A percentile compares a stretch with the other conserved stretches of the same genome.
Evolutionary conservation across 1,284 basidiomycete species (phyloP).

Genomic region (Mycosarcoma maydis): DNA sequence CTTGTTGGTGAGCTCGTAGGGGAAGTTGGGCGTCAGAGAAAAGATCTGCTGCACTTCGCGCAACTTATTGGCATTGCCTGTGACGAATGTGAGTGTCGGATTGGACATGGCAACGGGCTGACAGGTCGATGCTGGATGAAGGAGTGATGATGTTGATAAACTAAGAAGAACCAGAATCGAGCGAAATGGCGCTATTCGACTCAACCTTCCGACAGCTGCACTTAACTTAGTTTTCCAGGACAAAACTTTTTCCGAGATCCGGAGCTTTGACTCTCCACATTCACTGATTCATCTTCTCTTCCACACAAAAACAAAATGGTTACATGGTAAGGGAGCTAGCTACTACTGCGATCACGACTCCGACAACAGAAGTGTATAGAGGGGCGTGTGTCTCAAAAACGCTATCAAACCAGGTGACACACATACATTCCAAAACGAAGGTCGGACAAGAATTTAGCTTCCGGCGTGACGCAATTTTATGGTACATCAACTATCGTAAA

Average conservation of each 20-base stretch:
- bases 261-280: background rate
- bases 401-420: too few species aligned
- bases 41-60: conserved; percentile 82
- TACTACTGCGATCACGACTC: too few species aligned
- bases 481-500: background rate
- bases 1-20: conserved; percentile 29
- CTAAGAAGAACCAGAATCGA: background rate
- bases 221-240: conserved; percentile 2
- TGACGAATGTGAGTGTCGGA: conserved; percentile 75
- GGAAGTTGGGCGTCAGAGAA: conserved; percentile 33
- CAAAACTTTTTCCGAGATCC: conserved; percentile 2
- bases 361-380: too few species aligned
- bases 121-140: background rate
- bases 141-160: background rate
- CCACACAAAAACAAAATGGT: too few species aligned
- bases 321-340: too few species aligned
- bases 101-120: conserved; percentile 27
- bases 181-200: conserved; percentile 20
- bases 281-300: too few species aligned
- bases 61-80: conserved; percentile 93
- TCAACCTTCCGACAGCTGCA: conserved; percentile 14
- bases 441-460: too few species aligned
- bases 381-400: too few species aligned
- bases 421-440: too few species aligned
- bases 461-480: too few species aligned